These are phyloP conservation scores for Skeletonema tropicum DNA, from an alignment of 108 stramenopile genomes.

Conservation along the genomic window DNA sequence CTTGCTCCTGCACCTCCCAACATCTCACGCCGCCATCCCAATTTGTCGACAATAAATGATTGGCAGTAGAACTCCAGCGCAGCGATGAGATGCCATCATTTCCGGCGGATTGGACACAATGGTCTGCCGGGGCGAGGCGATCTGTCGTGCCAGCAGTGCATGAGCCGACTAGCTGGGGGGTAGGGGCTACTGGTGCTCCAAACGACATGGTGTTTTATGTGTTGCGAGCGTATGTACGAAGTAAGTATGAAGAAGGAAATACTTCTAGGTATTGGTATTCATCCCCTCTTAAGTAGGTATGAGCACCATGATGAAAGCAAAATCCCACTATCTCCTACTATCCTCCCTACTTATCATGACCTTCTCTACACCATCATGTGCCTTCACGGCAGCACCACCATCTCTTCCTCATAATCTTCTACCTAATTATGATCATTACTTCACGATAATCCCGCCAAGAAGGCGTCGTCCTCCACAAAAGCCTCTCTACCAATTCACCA, in stretches of 20 bases:
- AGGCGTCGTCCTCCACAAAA: not conserved
- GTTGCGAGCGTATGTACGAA: too few relatives aligned
- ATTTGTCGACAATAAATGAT: conserved; percentile 73
- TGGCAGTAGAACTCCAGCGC: conserved; percentile 76
- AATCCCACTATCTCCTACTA: too few relatives aligned
- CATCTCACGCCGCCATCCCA: conserved; percentile 89
- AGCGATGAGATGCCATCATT: conserved; percentile 80
- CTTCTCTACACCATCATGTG: not conserved
- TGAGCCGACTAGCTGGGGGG: conserved; percentile 23
- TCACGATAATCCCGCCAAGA: not conserved
- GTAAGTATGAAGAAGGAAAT: too few relatives aligned
- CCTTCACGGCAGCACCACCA: not conserved
- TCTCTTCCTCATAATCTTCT: not conserved
- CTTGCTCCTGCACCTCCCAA: conserved; percentile 87
- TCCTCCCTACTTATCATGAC: too few relatives aligned
- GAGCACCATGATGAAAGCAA: too few relatives aligned
- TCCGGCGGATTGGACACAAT: conserved; percentile 70
- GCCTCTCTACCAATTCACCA: conserved; percentile 1
- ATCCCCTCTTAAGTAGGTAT: too few relatives aligned
- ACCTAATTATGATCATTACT: too few relatives aligned
- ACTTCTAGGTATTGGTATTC: too few relatives aligned
- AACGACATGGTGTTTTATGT: too few relatives aligned
- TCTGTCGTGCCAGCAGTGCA: conserved; percentile 22
- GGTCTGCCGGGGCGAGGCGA: conserved; percentile 64
- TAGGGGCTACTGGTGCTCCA: conserved; percentile 28